Conservation (phyloP, 1,284 basidiomycete genomes). For the Fomitopsis palustris region DNA sequence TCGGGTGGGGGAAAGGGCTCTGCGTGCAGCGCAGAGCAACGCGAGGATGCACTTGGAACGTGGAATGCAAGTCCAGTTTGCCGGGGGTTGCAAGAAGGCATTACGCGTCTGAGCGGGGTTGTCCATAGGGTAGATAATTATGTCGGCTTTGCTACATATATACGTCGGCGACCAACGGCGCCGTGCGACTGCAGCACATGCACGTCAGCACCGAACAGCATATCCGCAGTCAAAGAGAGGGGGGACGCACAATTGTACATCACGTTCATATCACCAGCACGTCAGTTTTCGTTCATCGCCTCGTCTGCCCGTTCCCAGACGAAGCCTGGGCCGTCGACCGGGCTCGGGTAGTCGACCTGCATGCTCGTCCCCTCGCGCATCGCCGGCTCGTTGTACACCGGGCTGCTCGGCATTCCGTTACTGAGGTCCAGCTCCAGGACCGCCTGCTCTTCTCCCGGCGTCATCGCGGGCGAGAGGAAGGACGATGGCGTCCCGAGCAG, state of each 20-base stretch:
- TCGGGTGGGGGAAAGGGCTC: neutral
- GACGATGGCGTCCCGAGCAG: conserved; percentile 5
- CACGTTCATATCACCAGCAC: neutral
- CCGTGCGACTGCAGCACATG: neutral
- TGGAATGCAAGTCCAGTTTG: neutral
- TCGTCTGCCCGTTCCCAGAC: conserved; percentile 10
- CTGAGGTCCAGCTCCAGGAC: conserved; percentile 1
- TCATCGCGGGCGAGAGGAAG: neutral
- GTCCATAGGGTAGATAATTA: neutral
- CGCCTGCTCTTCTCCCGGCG: conserved; percentile 14
- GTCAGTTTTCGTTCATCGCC: conserved; percentile 7
- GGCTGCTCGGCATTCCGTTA: conserved; percentile 5
- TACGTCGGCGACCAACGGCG: neutral
- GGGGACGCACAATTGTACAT: neutral
- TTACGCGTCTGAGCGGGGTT: neutral
- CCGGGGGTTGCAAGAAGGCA: neutral
- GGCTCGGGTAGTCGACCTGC: conserved; percentile 26
- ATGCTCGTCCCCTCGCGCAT: conserved; percentile 11
- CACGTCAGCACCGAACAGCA: neutral
- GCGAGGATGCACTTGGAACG: neutral
- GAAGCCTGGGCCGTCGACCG: conserved; percentile 18
- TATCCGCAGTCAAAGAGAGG: neutral
- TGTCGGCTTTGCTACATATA: neutral
- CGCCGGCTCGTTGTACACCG: conserved; percentile 9
- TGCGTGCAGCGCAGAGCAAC: neutral